Percentiles rank a stretch among this genome's conserved stretches.
Evolutionary conservation across 805 yeast genomes (phyloP).

Genomic region (Wickerhamiella lipophila): DNA sequence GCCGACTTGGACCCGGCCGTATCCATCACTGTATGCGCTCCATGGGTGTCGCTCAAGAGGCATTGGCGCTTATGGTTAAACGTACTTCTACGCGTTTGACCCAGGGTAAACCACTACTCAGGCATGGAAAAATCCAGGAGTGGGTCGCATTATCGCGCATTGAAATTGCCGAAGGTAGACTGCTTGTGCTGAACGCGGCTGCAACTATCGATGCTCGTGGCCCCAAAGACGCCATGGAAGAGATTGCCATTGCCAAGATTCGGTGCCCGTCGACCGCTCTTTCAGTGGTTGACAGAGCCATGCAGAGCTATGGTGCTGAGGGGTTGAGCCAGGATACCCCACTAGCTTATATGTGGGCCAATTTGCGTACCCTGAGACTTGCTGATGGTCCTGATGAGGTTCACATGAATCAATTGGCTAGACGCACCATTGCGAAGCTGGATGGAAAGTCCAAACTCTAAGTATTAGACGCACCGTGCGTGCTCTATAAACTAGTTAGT

Average conservation of each 20-base stretch:
- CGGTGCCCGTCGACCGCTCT: slow-evolving; percentile 46
- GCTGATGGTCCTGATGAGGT: slow-evolving; percentile 66
- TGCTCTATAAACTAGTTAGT: too few relatives aligned
- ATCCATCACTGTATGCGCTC: slow-evolving; percentile 59
- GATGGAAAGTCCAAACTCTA: not conserved
- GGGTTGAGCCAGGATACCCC: slow-evolving; percentile 52
- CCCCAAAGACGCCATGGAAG: slow-evolving; percentile 42
- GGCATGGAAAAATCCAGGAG: slow-evolving; percentile 39
- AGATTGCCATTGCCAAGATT: slow-evolving; percentile 52
- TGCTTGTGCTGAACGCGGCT: slow-evolving; percentile 49
- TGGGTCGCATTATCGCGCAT: slow-evolving; percentile 42
- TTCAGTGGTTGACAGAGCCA: slow-evolving; percentile 45
- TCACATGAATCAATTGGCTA: slow-evolving; percentile 45
- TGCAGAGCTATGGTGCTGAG: slow-evolving; percentile 53
- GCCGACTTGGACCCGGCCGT: slow-evolving; percentile 57
- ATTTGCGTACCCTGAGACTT: slow-evolving; percentile 42
- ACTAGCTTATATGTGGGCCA: slow-evolving; percentile 41
- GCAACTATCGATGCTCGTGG: slow-evolving; percentile 41
- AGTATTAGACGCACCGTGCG: too few relatives aligned
- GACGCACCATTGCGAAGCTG: slow-evolving; percentile 20
- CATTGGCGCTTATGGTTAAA: slow-evolving; percentile 35
- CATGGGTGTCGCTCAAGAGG: slow-evolving; percentile 48
- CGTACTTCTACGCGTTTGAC: slow-evolving; percentile 41
- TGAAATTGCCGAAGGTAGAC: slow-evolving; percentile 41
- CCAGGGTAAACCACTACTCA: slow-evolving; percentile 39